A percentile compares a stretch with the other conserved stretches of the same genome.
Evolutionary conservation across 208 protist genomes (phyloP).

Genomic region (Naegleria lovaniensis): DNA sequence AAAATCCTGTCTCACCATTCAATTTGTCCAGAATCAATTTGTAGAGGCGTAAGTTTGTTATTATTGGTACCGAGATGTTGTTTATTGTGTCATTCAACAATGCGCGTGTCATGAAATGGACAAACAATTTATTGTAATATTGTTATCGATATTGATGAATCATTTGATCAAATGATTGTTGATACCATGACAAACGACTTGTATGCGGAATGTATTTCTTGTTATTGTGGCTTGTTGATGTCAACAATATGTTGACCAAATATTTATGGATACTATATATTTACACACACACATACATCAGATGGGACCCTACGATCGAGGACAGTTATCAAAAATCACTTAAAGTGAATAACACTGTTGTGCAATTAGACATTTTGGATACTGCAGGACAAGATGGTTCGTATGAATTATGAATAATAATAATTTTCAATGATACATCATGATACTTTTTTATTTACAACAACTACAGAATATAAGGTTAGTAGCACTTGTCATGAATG

Average conservation of each 20-base stretch:
- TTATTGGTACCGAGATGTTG: too few relatives aligned
- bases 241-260: too few relatives aligned
- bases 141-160: too few relatives aligned
- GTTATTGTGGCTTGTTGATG: too few relatives aligned
- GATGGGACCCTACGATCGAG: conserved; percentile 64
- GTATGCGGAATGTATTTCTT: too few relatives aligned
- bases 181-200: too few relatives aligned
- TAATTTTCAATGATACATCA: too few relatives aligned
- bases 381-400: conserved; percentile 56
- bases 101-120: neutral
- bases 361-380: conserved; percentile 64
- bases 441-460: neutral
- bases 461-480: neutral
- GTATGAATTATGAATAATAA: too few relatives aligned
- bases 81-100: too few relatives aligned
- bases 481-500: neutral
- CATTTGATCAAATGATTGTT: too few relatives aligned
- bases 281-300: too few relatives aligned
- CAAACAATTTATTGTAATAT: neutral
- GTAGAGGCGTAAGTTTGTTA: conserved; percentile 29
- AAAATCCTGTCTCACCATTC: conserved; percentile 37
- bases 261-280: too few relatives aligned
- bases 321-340: conserved; percentile 60
- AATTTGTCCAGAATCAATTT: conserved; percentile 31
- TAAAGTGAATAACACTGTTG: conserved; percentile 47